Evolutionary conservation across 305 asterid genomes (phyloP), one percentile per base, ranked within the genome.

Genomic region (Stenogyne calaminthoides): DNA sequence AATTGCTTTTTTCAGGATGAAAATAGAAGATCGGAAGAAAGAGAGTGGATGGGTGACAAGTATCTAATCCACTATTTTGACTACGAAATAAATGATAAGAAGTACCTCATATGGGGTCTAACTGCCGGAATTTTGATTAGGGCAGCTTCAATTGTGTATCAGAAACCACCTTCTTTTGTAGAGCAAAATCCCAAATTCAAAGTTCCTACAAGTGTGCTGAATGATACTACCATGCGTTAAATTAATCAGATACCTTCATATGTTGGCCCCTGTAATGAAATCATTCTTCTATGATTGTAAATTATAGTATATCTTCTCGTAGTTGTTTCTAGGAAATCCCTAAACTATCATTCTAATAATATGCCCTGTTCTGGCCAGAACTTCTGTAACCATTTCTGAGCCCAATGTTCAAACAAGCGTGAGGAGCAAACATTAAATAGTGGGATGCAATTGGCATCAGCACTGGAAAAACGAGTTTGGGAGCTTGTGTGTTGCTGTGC

Each of bases 71-170:
- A 95, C 78, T 89, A 56, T 59, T 95, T 95, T 37, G 84, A 95
- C 80, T 87, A 92, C 57, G 87, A 87, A 74, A 58, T 71, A 73
- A 81, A 79, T 22, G 75, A 82, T 47, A 86, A 80, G 76, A 87
- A 83, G 77, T 92, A 90, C 71, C 54, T 91, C 70, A 90, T 95
- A 69, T 95, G 97, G 97, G 98, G 96, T 67, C 76, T 95, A 77
- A 95, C 99, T 42, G 98, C 98, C 11, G 98, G 94, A 67, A 88
- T 95, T 46, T 81, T 95, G 83, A 88, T 95, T 59, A 78, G 94
- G 72, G 99, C 96, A 36, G 97, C 99, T 44, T 92, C 99, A 15
- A 81, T 92, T 37, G 98, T 95, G 64, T 95, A 90, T 77, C 88
- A 87, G 82, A 86, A 86, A 79, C 84, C 90, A 40, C 99, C 99